Evolutionary conservation across 2,329 filamentous ascomycete genomes (phyloP).

Genomic region (Ophiostoma ips): DNA sequence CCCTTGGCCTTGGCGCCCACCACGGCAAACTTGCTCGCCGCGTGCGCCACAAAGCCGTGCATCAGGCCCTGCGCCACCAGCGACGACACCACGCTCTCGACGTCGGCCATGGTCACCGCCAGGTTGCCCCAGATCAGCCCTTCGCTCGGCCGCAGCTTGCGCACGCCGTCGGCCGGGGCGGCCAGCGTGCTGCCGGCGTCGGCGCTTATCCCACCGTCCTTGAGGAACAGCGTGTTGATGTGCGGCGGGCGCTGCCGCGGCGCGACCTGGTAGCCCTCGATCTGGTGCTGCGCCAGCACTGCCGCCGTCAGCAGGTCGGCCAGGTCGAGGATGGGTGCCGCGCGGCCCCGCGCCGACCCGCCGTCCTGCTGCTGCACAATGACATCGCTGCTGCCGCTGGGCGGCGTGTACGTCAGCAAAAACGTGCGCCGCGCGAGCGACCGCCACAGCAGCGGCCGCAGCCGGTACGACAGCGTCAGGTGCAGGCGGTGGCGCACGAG

Average conservation of each 20-base stretch:
- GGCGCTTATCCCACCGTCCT: slow-evolving; percentile 34
- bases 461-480: slow-evolving; percentile 59
- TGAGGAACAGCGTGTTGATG: slow-evolving; percentile 38
- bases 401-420: slow-evolving; percentile 60
- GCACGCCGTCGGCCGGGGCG: slow-evolving; percentile 33
- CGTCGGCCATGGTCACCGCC: slow-evolving; percentile 42
- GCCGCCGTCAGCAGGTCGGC: slow-evolving; percentile 52
- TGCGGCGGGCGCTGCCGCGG: slow-evolving; percentile 25
- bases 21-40: slow-evolving; percentile 65
- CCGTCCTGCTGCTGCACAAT: slow-evolving; percentile 5
- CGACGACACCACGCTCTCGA: slow-evolving; percentile 66
- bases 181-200: slow-evolving; percentile 21
- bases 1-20: slow-evolving; percentile 57
- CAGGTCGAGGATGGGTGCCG: slow-evolving; percentile 63
- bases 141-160: slow-evolving; percentile 39
- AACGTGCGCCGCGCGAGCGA: slow-evolving; percentile 68
- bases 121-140: slow-evolving; percentile 52
- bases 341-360: slow-evolving; percentile 32
- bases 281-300: slow-evolving; percentile 47
- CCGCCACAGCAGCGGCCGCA: slow-evolving; percentile 74
- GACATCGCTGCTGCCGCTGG: slow-evolving; percentile 18
- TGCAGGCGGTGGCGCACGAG: slow-evolving; percentile 64
- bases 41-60: slow-evolving; percentile 71
- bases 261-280: slow-evolving; percentile 41
- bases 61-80: slow-evolving; percentile 70